phyloP scores from a whole-genome alignment of 352 stramenopile genomes.

The Pythium aphanidermatum region DNA sequence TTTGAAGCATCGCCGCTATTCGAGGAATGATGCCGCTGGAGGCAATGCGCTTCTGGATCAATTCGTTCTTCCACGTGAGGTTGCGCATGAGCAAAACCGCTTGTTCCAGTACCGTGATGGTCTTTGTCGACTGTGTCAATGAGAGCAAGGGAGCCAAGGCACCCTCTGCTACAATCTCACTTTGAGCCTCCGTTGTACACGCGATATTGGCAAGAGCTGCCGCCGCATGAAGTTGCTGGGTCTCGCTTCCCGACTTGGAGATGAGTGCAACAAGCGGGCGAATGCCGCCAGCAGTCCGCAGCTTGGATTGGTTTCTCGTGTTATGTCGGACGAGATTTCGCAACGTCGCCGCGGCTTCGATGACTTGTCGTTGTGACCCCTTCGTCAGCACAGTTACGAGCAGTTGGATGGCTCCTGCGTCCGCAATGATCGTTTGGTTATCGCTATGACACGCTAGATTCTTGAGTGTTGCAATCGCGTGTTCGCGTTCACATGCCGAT shows the following conservation, averaged over 20 bases:
- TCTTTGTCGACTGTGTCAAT: conserved; percentile 3
- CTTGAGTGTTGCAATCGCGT: conserved; percentile 17
- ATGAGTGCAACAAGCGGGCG: conserved; percentile 6
- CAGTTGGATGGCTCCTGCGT: conserved; percentile 3
- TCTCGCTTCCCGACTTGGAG: conserved; percentile 2
- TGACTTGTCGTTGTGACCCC: conserved; percentile 1
- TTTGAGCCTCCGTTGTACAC: conserved; percentile 1
- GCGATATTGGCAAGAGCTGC: conserved; percentile 11
- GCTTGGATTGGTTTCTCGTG: background rate
- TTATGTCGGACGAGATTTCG: conserved; percentile 13
- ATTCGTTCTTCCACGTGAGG: conserved; percentile 11
- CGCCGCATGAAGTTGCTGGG: conserved; percentile 8
- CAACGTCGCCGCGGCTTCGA: conserved; percentile 6
- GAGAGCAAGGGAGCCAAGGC: conserved; percentile 3
- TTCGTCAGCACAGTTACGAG: conserved; percentile 7
- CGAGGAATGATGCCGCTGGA: conserved; percentile 12
- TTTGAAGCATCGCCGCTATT: conserved; percentile 2
- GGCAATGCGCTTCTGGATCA: conserved; percentile 8
- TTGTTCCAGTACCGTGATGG: conserved; percentile 2
- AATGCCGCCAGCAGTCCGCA: conserved; percentile 2
- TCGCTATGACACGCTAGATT: conserved; percentile 14
- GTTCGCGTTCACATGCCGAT: conserved; percentile 14
- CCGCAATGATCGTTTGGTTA: conserved; percentile 8
- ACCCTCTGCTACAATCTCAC: conserved; percentile 13
- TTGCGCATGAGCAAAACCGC: conserved; percentile 8